These are phyloP conservation scores for Lathyrus aphaca DNA, from an alignment of 306 rosid genomes.

Conservation along the genomic window DNA sequence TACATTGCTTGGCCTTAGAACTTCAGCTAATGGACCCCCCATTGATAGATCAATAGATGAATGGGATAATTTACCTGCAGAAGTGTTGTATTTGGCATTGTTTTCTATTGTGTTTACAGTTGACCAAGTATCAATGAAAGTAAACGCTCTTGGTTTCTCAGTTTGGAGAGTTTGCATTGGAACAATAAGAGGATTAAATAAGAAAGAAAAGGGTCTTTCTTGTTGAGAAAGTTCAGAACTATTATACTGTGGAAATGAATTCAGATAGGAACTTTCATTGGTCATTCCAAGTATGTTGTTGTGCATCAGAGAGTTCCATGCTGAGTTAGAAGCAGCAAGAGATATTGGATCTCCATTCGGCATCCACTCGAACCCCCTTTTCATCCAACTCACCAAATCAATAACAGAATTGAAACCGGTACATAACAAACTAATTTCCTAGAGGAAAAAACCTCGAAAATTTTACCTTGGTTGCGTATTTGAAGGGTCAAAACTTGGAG, in stretches of 20 bases:
- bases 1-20: conserved; percentile 57
- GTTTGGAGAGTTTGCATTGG: conserved; percentile 41
- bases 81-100: conserved; percentile 37
- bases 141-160: conserved; percentile 58
- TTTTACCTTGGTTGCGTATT: conserved; percentile 50
- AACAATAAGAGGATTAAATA: conserved; percentile 47
- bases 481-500: conserved; percentile 39
- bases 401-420: background rate
- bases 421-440: conserved; percentile 10
- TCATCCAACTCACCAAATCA: conserved; percentile 33
- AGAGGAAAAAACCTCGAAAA: background rate
- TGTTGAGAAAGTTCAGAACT: conserved; percentile 45
- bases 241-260: conserved; percentile 46
- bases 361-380: conserved; percentile 77
- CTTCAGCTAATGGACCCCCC: conserved; percentile 88
- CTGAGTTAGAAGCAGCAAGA: conserved; percentile 49
- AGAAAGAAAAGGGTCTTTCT: conserved; percentile 38
- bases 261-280: conserved; percentile 47
- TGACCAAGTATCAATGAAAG: conserved; percentile 80
- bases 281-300: conserved; percentile 53
- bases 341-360: conserved; percentile 55
- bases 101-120: conserved; percentile 41
- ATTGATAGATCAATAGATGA: conserved; percentile 68
- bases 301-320: conserved; percentile 61
- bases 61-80: conserved; percentile 54